Evolutionary conservation across 2,329 filamentous ascomycete species (phyloP).

Genomic region (Fonsecaea monophora): DNA sequence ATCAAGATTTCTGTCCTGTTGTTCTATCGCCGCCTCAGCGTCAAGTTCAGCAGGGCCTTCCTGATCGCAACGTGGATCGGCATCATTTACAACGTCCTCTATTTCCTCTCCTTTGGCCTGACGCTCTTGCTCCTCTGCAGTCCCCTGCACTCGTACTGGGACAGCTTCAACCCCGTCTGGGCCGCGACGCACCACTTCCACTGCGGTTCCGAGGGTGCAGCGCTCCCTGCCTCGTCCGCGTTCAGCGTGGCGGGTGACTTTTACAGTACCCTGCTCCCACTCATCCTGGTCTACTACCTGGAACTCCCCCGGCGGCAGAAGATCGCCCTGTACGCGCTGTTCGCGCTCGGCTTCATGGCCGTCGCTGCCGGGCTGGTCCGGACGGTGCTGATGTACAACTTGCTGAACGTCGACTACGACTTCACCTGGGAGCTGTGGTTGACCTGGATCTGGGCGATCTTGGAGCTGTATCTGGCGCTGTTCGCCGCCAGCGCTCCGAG

Average conservation of each 20-base stretch:
- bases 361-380: slow-evolving; percentile 38
- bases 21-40: slow-evolving; percentile 41
- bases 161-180: slow-evolving; percentile 34
- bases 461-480: slow-evolving; percentile 44
- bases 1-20: slow-evolving; percentile 39
- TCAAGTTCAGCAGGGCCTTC: slow-evolving; percentile 36
- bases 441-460: slow-evolving; percentile 42
- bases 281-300: slow-evolving; percentile 36
- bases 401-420: slow-evolving; percentile 37
- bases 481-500: slow-evolving; percentile 43
- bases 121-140: slow-evolving; percentile 34
- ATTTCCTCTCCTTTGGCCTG: slow-evolving; percentile 33
- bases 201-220: slow-evolving; percentile 32
- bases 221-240: slow-evolving; percentile 33
- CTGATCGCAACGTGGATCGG: slow-evolving; percentile 39
- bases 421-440: slow-evolving; percentile 38
- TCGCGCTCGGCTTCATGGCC: slow-evolving; percentile 38
- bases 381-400: slow-evolving; percentile 34
- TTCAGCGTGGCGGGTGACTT: slow-evolving; percentile 39
- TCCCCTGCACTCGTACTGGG: slow-evolving; percentile 39
- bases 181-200: slow-evolving; percentile 26
- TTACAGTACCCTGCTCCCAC: slow-evolving; percentile 39
- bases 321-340: slow-evolving; percentile 36
- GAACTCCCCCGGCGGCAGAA: slow-evolving; percentile 36
- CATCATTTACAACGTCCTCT: slow-evolving; percentile 40